Evolutionary conservation across 129 eudicot genomes (phyloP).

Genomic region (Glebionis coronaria): DNA sequence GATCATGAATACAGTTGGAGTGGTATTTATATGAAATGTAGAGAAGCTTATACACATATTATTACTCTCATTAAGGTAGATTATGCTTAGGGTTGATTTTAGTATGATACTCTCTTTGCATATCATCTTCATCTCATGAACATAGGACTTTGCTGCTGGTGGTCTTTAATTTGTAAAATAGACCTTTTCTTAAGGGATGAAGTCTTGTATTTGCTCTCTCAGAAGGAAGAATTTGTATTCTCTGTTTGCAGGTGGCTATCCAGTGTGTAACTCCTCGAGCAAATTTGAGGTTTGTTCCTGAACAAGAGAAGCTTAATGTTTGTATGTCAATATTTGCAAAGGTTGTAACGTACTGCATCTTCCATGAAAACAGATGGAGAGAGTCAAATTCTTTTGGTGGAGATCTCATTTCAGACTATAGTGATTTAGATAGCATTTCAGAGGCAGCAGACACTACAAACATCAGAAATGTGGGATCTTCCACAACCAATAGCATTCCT

Average conservation of each 20-base stretch:
- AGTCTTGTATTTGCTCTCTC: conserved; percentile 33
- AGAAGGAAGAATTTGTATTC: conserved; percentile 34
- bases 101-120: conserved; percentile 13
- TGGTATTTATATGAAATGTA: not conserved
- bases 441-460: conserved; percentile 39
- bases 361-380: conserved; percentile 40
- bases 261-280: conserved; percentile 58
- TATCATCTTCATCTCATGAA: conserved; percentile 11
- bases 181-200: conserved; percentile 22
- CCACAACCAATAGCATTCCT: conserved; percentile 36
- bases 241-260: conserved; percentile 60
- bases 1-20: not conserved
- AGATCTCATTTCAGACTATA: conserved; percentile 42
- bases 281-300: conserved; percentile 48
- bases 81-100: conserved; percentile 10
- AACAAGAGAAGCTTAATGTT: conserved; percentile 20
- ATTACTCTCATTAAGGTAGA: conserved; percentile 2
- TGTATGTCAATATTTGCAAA: conserved; percentile 9
- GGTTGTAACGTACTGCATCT: conserved; percentile 20
- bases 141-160: not conserved
- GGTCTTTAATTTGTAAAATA: conserved; percentile 13
- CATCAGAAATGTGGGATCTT: conserved; percentile 41
- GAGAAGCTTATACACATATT: conserved; percentile 9
- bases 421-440: conserved; percentile 54
- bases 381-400: conserved; percentile 36